Percentiles rank a stretch among this genome's conserved stretches.
Conservation (phyloP, 2,329 filamentous ascomycete genomes). For the Penicillium sp. region DNA sequence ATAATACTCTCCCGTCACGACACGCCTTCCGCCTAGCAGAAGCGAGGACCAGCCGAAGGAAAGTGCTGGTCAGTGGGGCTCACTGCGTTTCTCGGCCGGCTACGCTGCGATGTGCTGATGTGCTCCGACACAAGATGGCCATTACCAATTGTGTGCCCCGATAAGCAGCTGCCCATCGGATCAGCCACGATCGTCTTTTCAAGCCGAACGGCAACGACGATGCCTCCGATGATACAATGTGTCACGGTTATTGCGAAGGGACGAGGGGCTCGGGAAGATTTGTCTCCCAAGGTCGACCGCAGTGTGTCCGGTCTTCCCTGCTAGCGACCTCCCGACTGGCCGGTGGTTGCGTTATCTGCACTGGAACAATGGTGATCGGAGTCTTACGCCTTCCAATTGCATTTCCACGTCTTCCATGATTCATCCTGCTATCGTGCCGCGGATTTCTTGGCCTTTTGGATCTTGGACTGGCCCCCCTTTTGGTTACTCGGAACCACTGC, state of each 20-base stretch:
- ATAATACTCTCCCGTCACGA: neutral
- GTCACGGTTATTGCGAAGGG: neutral
- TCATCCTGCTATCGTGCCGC: slow-evolving; percentile 7
- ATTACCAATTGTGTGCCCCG: neutral
- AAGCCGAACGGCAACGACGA: neutral
- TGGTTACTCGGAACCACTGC: neutral
- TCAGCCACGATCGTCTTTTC: slow-evolving; percentile 1
- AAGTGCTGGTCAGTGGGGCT: slow-evolving; percentile 30
- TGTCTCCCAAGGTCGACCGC: neutral
- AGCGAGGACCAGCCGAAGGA: slow-evolving; percentile 29
- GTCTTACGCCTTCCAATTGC: slow-evolving; percentile 16
- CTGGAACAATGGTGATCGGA: slow-evolving; percentile 16
- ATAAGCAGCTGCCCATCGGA: neutral
- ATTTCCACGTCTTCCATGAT: neutral
- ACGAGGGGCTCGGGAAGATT: neutral
- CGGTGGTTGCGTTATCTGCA: slow-evolving; percentile 29
- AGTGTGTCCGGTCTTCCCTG: neutral
- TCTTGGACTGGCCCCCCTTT: slow-evolving; percentile 8
- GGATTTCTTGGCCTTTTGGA: slow-evolving; percentile 16
- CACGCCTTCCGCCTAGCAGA: slow-evolving; percentile 2
- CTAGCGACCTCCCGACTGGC: slow-evolving; percentile 24
- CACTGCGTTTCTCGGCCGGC: slow-evolving; percentile 23
- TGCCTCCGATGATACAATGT: neutral
- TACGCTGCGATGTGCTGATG: neutral
- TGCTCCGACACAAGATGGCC: neutral